Evolutionary conservation across 345 rosid genomes (phyloP).

Genomic region (Eucalyptus polybractea): DNA sequence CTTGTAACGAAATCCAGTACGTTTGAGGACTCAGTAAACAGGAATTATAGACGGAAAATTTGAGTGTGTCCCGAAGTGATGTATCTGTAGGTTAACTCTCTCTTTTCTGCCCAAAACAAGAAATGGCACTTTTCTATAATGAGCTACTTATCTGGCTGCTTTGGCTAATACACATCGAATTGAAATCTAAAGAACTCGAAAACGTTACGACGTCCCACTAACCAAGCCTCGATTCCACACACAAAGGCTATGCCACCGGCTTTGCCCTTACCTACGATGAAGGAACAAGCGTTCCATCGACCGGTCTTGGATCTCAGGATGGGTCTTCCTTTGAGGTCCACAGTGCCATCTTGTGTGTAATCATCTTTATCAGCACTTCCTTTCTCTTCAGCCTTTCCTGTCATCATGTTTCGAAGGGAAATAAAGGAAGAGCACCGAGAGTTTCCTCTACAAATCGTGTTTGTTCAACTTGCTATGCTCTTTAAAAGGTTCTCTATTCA

Average conservation of each 20-base stretch:
- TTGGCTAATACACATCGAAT: not conserved
- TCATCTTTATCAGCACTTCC: conserved; percentile 6
- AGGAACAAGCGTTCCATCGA: conserved; percentile 41
- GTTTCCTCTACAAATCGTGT: not conserved
- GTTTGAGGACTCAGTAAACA: not conserved
- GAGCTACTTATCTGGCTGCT: not conserved
- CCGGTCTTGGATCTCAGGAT: conserved; percentile 33
- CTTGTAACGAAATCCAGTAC: not conserved
- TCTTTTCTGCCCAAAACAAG: not conserved
- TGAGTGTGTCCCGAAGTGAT: not conserved
- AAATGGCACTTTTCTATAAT: not conserved
- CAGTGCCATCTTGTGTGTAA: conserved; percentile 39
- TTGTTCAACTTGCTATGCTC: not conserved
- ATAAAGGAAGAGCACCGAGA: not conserved
- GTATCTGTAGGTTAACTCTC: not conserved
- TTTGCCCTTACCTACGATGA: conserved; percentile 22
- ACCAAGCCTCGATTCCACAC: not conserved
- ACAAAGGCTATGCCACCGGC: not conserved
- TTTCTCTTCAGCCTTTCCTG: conserved; percentile 4
- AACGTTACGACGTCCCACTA: not conserved
- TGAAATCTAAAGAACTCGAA: not conserved
- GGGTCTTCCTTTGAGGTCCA: conserved; percentile 37
- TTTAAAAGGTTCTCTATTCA: not conserved
- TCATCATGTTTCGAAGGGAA: not conserved
- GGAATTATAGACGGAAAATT: not conserved